Conservation (phyloP, 1,284 basidiomycete species). For the Hemileia vastatrix region DNA sequence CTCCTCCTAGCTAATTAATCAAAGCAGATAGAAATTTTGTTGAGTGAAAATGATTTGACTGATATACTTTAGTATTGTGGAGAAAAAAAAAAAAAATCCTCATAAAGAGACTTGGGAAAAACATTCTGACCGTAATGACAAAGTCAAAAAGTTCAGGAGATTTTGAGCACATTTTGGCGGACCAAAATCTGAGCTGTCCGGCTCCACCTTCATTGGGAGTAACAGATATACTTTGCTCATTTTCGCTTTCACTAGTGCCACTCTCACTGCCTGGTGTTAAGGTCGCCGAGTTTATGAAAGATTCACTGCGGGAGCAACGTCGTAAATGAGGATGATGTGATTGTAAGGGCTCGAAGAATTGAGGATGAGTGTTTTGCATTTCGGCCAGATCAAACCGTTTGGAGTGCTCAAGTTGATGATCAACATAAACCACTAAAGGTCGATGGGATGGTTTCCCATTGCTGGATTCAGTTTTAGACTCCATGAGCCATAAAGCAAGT, state of each 20-base stretch:
- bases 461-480: not conserved
- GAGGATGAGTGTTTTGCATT: slow-evolving; percentile 73
- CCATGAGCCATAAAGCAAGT: slow-evolving; percentile 84
- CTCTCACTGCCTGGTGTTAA: slow-evolving; percentile 5
- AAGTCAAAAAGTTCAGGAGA: slow-evolving; percentile 95
- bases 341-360: slow-evolving; percentile 64
- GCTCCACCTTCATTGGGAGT: slow-evolving; percentile 44
- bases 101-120: not conserved
- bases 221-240: not conserved
- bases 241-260: not conserved
- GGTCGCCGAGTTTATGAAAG: slow-evolving; percentile 1
- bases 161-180: slow-evolving; percentile 83
- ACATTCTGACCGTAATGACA: slow-evolving; percentile 76
- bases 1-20: slow-evolving; percentile 57
- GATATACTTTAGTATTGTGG: not conserved
- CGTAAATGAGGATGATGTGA: slow-evolving; percentile 7
- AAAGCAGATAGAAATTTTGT: not conserved
- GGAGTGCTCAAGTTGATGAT: slow-evolving; percentile 79
- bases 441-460: not conserved
- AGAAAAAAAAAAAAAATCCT: not conserved
- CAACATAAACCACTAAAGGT: slow-evolving; percentile 58
- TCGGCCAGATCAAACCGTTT: slow-evolving; percentile 89
- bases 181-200: slow-evolving; percentile 97
- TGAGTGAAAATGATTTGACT: not conserved
- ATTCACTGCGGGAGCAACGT: slow-evolving; percentile 11